phyloP scores from a whole-genome alignment of 1,284 basidiomycete species.

The Microbotryum scabiosae region DNA sequence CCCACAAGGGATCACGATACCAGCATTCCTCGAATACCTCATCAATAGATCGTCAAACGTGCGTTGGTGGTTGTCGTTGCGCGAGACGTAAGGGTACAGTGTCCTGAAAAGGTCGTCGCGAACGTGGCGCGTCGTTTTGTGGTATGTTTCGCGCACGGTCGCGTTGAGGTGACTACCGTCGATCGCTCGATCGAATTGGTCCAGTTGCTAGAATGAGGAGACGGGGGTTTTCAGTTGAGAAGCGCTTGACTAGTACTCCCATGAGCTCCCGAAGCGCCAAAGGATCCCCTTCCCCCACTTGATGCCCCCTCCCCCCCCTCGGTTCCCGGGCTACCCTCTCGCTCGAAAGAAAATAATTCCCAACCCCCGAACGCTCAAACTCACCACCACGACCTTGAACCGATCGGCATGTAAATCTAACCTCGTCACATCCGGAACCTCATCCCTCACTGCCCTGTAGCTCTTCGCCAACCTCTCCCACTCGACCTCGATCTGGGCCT shows the following conservation, averaged over 20 bases:
- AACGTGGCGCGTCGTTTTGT: constrained; percentile 15
- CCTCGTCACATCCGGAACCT: no score
- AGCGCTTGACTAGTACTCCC: constrained; percentile 62
- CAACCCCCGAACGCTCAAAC: no score
- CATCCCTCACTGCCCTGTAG: no score
- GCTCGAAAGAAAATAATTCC: no score
- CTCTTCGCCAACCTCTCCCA: no score
- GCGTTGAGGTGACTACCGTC: constrained; percentile 12
- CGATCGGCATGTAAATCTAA: no score
- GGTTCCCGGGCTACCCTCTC: no score
- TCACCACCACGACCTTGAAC: no score
- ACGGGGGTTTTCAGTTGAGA: no score
- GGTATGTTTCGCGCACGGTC: constrained; percentile 13
- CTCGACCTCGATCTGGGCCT: no score
- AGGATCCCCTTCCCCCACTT: not conserved
- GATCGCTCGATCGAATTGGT: constrained; percentile 11
- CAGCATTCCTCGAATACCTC: constrained; percentile 7
- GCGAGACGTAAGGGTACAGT: constrained; percentile 23
- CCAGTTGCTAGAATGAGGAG: constrained; percentile 15
- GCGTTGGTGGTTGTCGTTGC: constrained; percentile 8
- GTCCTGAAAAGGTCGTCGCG: constrained; percentile 17
- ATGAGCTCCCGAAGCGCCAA: constrained; percentile 37
- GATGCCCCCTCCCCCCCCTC: not conserved
- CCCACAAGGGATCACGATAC: constrained; percentile 27
- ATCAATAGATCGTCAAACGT: constrained; percentile 7